Evolutionary conservation across 1,284 basidiomycete species (phyloP), one percentile per base, ranked within the genome.

Genomic region (Melampsora americana): DNA sequence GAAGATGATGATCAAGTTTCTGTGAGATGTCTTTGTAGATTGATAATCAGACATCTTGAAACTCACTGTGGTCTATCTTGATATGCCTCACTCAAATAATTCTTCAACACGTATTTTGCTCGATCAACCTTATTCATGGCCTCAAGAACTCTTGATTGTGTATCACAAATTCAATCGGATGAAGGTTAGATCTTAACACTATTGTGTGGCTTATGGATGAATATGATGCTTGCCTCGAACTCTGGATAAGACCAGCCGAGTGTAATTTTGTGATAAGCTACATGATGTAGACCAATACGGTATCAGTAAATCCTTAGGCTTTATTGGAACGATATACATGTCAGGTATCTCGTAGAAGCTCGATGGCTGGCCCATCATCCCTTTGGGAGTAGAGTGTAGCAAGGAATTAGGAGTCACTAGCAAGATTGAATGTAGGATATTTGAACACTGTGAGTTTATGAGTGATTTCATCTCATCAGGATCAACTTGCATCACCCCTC

Each of bases 1-100:
- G 90, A 20, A 92, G 93, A 0, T 89, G 87, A 80, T 95, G 93
- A 39, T 88, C 84, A 78, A 95, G 95, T 2, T 92, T 90, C 23
- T 85, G 83, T 0, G 79, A 72, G 60, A 83, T 84, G 75, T 85
- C 81, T 0, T 83, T 81, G 14, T 92, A 90, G 80, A 14, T 61
- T 26, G n/a, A 3, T 62, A 39, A 62, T 32, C 26, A 53, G 20
- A 32, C 26, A n/a, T n/a, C n/a, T 44, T 30, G 11, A 56, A 53
- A 60, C 67, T 60, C 2, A 50, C 70, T 65, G 70, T 32, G 73
- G 73, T 50, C 66, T 53, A 60, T 68, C 73, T 42, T 62, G 56
- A 64, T 69, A 70, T 5, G 65, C 73, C 26, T 68, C 30, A 23
- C 9, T 75, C 23, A 6, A 28, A 39, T 23, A n/a, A 32, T 59